Conservation (phyloP, 305 asterid species). For the Fraxinus baroniana region DNA sequence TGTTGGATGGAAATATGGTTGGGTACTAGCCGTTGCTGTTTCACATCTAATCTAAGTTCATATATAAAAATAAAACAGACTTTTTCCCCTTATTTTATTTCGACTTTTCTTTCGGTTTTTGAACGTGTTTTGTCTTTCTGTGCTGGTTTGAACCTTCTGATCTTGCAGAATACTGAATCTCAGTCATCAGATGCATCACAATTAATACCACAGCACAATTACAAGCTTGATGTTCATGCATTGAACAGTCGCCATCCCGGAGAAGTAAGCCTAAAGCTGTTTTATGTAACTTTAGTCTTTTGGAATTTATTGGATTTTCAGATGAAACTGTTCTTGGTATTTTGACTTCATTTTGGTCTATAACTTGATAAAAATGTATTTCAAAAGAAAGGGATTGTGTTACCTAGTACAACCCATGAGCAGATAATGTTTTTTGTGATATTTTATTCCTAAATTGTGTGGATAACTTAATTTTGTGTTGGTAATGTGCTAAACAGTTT, state of each 20-base stretch:
- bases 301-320: conserved; percentile 10
- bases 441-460: not conserved
- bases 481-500: not conserved
- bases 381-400: conserved; percentile 13
- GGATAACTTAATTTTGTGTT: not conserved
- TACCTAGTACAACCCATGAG: not conserved
- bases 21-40: not conserved
- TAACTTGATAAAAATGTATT: conserved; percentile 7
- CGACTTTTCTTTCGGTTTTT: not conserved
- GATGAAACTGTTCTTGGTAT: conserved; percentile 12
- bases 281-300: not conserved
- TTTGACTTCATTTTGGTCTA: conserved; percentile 12
- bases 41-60: not conserved
- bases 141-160: conserved; percentile 28
- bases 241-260: conserved; percentile 91
- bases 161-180: conserved; percentile 60
- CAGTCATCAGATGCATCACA: conserved; percentile 78
- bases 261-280: conserved; percentile 50
- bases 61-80: not conserved
- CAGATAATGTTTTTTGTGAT: conserved; percentile 3
- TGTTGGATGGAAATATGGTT: conserved; percentile 1
- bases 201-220: conserved; percentile 89
- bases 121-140: conserved; percentile 4
- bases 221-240: conserved; percentile 90
- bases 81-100: not conserved